Base-by-base conservation (phyloP, 805 yeast species). In the Ogataea chonburiensis region DNA sequence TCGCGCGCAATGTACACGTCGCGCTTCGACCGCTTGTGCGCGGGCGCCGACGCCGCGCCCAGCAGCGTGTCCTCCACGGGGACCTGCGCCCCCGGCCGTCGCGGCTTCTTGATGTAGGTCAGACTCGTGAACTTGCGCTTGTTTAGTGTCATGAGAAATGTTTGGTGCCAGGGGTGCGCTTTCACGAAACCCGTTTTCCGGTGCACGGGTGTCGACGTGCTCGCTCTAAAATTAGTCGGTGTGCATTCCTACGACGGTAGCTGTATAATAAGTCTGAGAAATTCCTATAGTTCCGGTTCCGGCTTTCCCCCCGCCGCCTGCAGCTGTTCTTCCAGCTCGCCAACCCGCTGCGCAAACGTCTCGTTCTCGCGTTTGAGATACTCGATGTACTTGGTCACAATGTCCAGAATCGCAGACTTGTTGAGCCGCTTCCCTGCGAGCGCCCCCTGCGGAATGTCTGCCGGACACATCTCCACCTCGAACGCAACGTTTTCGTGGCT, bases 331-430 rank as follows among this genome's bases (percentile, higher is more conserved):
- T 37, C 30, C 30, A 40, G 15, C 50, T 49, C 39, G 7, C 34
- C 39, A 14, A 46, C 43, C 25, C 40, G 37, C 14, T 25, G 28
- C 15, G 28, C 28, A 28, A 49, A 42, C 45, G 56, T 57, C 25
- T 55, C 52, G 51, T 77, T 75, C 42, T 70, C 71, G 25, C 68
- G 67, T 50, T 77, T 79, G 44, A 81, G 55, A 44, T 66, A 64
- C 33, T 71, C 50, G 29, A 81, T 69, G 50, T 81, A 81, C 28
- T 73, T 74, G 2, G 77, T 79, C 7, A 86, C 87, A 53, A 76
- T 75, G 47, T 81, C 87, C 45, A 81, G 60, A 36, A 81, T 79
- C 73, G 75, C 72, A 28, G 81, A 71, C 57, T 81, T 81, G 56
- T 81, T 81, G 31, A 81, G 58, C 48, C 68, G 71, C 17, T 74